Evolutionary conservation across 2,329 filamentous ascomycete genomes (phyloP).

Genomic region (Exophiala calicioides): DNA sequence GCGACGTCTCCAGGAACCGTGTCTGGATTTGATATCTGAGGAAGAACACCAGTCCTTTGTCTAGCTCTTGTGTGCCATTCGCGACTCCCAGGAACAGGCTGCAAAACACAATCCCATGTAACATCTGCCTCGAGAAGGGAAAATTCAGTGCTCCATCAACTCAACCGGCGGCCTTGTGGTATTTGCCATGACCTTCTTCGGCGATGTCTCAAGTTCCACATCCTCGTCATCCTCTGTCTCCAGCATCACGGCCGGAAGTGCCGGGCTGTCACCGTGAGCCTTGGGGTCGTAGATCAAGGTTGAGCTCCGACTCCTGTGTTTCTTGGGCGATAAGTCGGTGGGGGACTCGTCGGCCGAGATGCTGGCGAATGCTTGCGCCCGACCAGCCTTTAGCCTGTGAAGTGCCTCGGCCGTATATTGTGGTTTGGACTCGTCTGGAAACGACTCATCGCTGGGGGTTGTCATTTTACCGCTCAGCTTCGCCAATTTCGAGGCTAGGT

Average conservation of each 20-base stretch:
- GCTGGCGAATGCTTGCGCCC: slow-evolving; percentile 10
- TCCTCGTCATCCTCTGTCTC: slow-evolving; percentile 56
- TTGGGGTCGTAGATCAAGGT: slow-evolving; percentile 65
- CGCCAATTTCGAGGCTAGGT: slow-evolving; percentile 59
- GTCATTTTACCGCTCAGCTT: slow-evolving; percentile 48
- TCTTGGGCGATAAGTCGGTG: slow-evolving; percentile 32
- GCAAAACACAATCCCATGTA: too few species aligned
- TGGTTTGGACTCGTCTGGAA: slow-evolving; percentile 17
- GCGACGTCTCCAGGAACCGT: too few species aligned
- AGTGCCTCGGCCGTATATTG: slow-evolving; percentile 27
- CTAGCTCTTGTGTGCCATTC: too few species aligned
- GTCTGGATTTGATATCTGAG: too few species aligned
- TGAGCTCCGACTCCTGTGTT: slow-evolving; percentile 52
- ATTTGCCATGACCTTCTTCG: slow-evolving; percentile 50
- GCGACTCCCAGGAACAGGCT: too few species aligned
- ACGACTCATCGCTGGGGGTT: slow-evolving; percentile 6
- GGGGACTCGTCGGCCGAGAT: slow-evolving; percentile 24
- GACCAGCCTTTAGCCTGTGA: slow-evolving; percentile 20
- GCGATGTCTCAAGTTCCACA: slow-evolving; percentile 49
- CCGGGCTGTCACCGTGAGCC: slow-evolving; percentile 61
- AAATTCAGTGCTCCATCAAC: slow-evolving; percentile 47
- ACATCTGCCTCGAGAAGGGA: too few species aligned
- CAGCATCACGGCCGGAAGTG: slow-evolving; percentile 63
- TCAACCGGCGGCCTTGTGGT: slow-evolving; percentile 59
- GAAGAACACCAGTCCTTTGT: too few species aligned